Percentiles rank a stretch among this genome's conserved stretches.
These are phyloP conservation scores for Leccinum arenicola DNA, from an alignment of 768 basidiomycete species.

Conservation along the genomic window DNA sequence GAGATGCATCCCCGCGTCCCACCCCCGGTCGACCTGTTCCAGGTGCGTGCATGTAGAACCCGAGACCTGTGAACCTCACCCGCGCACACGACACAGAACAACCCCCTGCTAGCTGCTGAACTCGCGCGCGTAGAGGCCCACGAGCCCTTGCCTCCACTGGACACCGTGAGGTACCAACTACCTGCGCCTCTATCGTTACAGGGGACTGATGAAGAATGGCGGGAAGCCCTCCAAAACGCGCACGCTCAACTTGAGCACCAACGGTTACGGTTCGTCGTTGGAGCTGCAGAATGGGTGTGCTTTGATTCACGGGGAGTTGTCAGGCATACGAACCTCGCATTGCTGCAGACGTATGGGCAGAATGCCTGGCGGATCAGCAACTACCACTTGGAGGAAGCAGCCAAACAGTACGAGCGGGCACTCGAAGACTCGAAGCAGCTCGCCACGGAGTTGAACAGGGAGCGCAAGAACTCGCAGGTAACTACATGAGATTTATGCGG, in stretches of 20 bases:
- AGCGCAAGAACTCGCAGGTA: conserved; percentile 85
- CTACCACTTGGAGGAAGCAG: conserved; percentile 76
- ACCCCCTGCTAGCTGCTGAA: conserved; percentile 69
- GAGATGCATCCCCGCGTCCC: conserved; percentile 70
- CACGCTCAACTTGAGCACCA: conserved; percentile 85
- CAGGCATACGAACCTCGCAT: conserved; percentile 79
- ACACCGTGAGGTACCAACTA: conserved; percentile 70
- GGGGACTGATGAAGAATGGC: conserved; percentile 76
- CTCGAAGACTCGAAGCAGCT: conserved; percentile 77
- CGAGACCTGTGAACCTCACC: background rate
- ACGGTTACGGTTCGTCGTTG: conserved; percentile 56
- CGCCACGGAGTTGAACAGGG: conserved; percentile 83
- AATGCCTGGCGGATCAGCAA: conserved; percentile 95
- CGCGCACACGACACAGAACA: conserved; percentile 42
- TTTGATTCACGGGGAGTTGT: conserved; percentile 9
- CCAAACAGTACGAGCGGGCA: conserved; percentile 65
- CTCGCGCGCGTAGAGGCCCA: conserved; percentile 70
- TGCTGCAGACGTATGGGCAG: conserved; percentile 82
- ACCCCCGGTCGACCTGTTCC: conserved; percentile 62
- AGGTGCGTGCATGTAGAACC: conserved; percentile 40
- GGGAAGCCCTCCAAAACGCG: conserved; percentile 69
- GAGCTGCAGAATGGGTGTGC: background rate
- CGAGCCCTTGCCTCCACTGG: conserved; percentile 62
- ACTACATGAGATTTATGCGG: background rate
- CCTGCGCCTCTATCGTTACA: conserved; percentile 62